Evolutionary conservation across 768 basidiomycete genomes (phyloP).

Genomic region (Holtermanniella nyarrowii): DNA sequence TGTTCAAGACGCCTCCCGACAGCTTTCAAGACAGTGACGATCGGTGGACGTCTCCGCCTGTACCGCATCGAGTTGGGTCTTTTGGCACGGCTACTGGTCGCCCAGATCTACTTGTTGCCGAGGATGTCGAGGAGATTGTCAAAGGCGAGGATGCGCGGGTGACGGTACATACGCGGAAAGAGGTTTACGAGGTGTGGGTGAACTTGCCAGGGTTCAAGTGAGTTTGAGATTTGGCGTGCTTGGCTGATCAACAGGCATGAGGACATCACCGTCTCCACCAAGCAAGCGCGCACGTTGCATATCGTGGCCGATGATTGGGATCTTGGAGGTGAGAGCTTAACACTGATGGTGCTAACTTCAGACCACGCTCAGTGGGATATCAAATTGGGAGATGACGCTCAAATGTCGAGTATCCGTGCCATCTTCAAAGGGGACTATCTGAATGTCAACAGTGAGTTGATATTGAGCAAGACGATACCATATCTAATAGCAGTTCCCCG

Average conservation of each 20-base stretch:
- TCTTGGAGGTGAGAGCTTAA: constrained; percentile 16
- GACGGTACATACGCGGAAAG: constrained; percentile 18
- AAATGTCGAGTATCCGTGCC: constrained; percentile 19
- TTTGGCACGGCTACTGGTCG: neutral
- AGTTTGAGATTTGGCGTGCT: too few relatives aligned
- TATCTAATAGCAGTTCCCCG: neutral
- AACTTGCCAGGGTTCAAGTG: constrained; percentile 32
- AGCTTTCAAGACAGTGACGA: constrained; percentile 12
- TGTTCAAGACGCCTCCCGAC: constrained; percentile 6
- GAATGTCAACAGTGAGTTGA: constrained; percentile 17
- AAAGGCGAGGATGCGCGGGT: constrained; percentile 30
- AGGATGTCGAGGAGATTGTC: constrained; percentile 16
- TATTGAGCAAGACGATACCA: neutral
- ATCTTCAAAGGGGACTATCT: constrained; percentile 24
- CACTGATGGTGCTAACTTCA: constrained; percentile 5
- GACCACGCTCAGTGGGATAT: constrained; percentile 35
- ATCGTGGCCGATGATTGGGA: constrained; percentile 35
- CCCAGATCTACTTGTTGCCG: neutral
- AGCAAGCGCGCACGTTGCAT: constrained; percentile 18
- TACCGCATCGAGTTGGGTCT: neutral
- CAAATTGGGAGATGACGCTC: constrained; percentile 29
- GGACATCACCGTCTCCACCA: constrained; percentile 23
- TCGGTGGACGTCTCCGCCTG: constrained; percentile 1
- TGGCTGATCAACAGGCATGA: constrained; percentile 14
- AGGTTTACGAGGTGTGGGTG: constrained; percentile 23